phyloP scores from a whole-genome alignment of 2,329 filamentous ascomycete genomes.

The Tolypocladium guangdongense region DNA sequence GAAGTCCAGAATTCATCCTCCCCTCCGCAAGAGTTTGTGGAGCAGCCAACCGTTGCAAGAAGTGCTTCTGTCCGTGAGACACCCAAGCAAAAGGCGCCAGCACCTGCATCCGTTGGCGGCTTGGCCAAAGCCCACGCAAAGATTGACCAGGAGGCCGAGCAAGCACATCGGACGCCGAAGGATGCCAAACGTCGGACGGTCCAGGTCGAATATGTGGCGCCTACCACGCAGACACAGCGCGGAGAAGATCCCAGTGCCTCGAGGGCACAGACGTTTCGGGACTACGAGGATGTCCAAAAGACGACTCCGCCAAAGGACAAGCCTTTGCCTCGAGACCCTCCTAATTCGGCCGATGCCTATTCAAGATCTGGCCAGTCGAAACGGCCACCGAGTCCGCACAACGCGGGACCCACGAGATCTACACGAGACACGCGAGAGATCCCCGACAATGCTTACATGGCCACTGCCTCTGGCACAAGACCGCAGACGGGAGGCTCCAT shows the following conservation, averaged over 20 bases:
- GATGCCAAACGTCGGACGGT: conserved; percentile 91
- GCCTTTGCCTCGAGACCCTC: conserved; percentile 47
- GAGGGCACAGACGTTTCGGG: conserved; percentile 24
- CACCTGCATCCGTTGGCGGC: conserved; percentile 44
- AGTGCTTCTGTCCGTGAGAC: conserved; percentile 90
- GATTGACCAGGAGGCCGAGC: conserved; percentile 55
- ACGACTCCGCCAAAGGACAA: conserved; percentile 37
- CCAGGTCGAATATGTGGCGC: conserved; percentile 94
- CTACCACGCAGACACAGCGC: conserved; percentile 73
- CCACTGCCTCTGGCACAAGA: conserved; percentile 37
- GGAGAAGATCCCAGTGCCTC: conserved; percentile 31
- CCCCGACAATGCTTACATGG: conserved; percentile 31
- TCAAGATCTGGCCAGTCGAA: conserved; percentile 23
- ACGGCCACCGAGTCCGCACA: conserved; percentile 39
- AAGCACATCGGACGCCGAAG: conserved; percentile 51
- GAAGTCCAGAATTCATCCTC: conserved; percentile 78
- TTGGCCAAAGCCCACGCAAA: conserved; percentile 64
- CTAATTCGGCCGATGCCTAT: conserved; percentile 32
- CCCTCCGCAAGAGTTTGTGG: conserved; percentile 39
- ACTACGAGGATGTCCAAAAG: conserved; percentile 26
- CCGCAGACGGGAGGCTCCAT: conserved; percentile 78
- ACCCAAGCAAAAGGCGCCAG: conserved; percentile 52
- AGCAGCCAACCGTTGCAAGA: conserved; percentile 58
- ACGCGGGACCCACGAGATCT: conserved; percentile 12
- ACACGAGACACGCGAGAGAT: conserved; percentile 25